Evolutionary conservation across 768 basidiomycete genomes (phyloP), one percentile per base, ranked within the genome.

Genomic region (Trametes punicea): DNA sequence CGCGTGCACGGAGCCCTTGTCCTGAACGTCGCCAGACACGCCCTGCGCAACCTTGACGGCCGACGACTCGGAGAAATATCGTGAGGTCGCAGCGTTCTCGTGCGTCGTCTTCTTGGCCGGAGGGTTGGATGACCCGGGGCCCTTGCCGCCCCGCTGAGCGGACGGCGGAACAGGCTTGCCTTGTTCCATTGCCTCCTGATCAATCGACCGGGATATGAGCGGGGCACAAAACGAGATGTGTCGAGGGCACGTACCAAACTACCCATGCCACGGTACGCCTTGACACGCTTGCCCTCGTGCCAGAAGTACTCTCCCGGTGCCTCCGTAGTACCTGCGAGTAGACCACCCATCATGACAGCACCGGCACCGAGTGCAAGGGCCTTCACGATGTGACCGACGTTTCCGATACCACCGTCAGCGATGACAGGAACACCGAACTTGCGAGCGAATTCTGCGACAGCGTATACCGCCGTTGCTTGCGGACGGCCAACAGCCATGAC

Each of bases 291-390:
- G 60, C 97, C 97, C 61, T 98, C 95, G 68, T 98, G 95, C 74
- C 96, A 99, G 72, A 97, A 98, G 77, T 97, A 99, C 75, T 98
- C 94, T 64, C 97, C 97, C 0, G 97, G 97, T 0, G 94, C 93
- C 72, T 99, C 96, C 60, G 92, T 87, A 31, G 97, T 98, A 27
- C 96, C 96, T 2, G 97, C 97, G 25, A 99, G 78, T 45, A 98
- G 73, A 8, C 93, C 88, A 41, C 97, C 97, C 97, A 99, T 98
- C 97, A 98, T 98, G 50, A 98, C 94, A 3, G 93, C 95, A 21
- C 88, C 86, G 3, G 96, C 97, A 48, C 97, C 97, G 13, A 98
- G 82, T 1, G 94, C 78, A 44, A 98, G 77, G 3, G 97, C 97
- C 76, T 99, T 99, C 69, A 98, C 93, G 64, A 98, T 89, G 71